Evolutionary conservation across 495 filamentous ascomycete species (phyloP).

Genomic region (Aspergillus taichungensis): DNA sequence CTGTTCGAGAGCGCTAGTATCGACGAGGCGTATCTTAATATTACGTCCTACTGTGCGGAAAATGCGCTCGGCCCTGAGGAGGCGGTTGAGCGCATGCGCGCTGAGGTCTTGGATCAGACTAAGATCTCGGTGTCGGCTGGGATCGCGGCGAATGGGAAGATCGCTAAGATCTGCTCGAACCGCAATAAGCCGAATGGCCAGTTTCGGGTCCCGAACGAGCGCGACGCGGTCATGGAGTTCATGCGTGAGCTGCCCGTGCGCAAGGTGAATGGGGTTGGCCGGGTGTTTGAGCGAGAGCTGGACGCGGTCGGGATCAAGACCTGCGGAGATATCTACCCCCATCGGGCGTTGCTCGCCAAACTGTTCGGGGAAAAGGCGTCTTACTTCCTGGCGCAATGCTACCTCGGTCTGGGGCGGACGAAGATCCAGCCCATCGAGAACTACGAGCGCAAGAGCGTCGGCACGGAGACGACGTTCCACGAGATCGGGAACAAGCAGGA

Average conservation of each 20-base stretch:
- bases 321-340: slow-evolving; percentile 78
- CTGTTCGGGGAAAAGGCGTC: slow-evolving; percentile 90
- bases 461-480: slow-evolving; percentile 86
- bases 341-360: slow-evolving; percentile 59
- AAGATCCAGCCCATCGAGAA: slow-evolving; percentile 79
- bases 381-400: slow-evolving; percentile 73
- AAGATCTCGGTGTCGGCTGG: slow-evolving; percentile 89
- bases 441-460: slow-evolving; percentile 87
- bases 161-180: slow-evolving; percentile 93
- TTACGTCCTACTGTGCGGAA: slow-evolving; percentile 74
- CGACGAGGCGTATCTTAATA: slow-evolving; percentile 95
- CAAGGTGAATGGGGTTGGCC: slow-evolving; percentile 88
- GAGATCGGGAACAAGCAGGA: slow-evolving; percentile 63
- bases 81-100: slow-evolving; percentile 65
- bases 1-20: slow-evolving; percentile 88
- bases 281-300: slow-evolving; percentile 90
- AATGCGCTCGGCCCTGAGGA: slow-evolving; percentile 62
- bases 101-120: slow-evolving; percentile 65
- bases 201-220: slow-evolving; percentile 61
- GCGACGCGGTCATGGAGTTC: slow-evolving; percentile 69
- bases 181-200: slow-evolving; percentile 96
- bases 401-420: slow-evolving; percentile 85
- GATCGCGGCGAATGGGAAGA: slow-evolving; percentile 83
- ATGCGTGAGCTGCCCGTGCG: slow-evolving; percentile 75
- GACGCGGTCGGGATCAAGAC: slow-evolving; percentile 79